Evolutionary conservation across 352 stramenopile species (phyloP).

Genomic region (Phytophthora syringae): DNA sequence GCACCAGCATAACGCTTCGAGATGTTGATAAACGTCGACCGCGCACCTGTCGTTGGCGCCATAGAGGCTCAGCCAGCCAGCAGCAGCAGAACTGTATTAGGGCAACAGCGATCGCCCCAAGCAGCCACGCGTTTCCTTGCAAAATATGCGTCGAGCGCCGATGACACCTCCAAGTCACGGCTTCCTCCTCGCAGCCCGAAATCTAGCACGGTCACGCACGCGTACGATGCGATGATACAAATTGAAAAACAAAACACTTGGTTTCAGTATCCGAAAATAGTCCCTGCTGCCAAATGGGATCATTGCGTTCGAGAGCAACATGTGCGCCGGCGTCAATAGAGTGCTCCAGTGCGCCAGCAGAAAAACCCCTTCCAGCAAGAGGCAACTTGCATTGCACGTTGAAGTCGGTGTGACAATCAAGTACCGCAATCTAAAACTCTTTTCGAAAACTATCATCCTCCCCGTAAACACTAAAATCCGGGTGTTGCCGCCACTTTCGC

Average conservation of each 20-base stretch:
- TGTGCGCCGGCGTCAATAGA: too few relatives aligned
- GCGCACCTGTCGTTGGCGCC: not conserved
- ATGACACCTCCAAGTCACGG: slow-evolving; percentile 22
- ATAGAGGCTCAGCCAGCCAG: not conserved
- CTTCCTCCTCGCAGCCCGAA: not conserved
- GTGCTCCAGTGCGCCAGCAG: too few relatives aligned
- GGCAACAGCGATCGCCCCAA: slow-evolving; percentile 8
- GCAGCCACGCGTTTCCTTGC: slow-evolving; percentile 27
- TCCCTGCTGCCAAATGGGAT: not conserved
- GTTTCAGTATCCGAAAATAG: slow-evolving; percentile 10
- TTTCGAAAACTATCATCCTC: too few relatives aligned
- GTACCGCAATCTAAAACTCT: too few relatives aligned
- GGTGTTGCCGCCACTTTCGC: too few relatives aligned
- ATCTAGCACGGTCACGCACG: not conserved
- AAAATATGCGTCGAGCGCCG: not conserved
- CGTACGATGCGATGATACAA: slow-evolving; percentile 1
- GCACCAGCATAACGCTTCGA: too few relatives aligned
- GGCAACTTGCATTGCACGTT: too few relatives aligned
- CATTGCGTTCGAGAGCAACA: not conserved
- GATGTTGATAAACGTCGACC: too few relatives aligned
- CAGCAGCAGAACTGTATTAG: too few relatives aligned
- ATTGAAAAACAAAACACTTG: slow-evolving; percentile 16
- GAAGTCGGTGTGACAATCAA: too few relatives aligned
- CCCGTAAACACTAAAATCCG: too few relatives aligned
- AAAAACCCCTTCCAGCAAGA: too few relatives aligned